Evolutionary conservation across 2,329 filamentous ascomycete species (phyloP).

Genomic region (Tolypocladium tundrense): DNA sequence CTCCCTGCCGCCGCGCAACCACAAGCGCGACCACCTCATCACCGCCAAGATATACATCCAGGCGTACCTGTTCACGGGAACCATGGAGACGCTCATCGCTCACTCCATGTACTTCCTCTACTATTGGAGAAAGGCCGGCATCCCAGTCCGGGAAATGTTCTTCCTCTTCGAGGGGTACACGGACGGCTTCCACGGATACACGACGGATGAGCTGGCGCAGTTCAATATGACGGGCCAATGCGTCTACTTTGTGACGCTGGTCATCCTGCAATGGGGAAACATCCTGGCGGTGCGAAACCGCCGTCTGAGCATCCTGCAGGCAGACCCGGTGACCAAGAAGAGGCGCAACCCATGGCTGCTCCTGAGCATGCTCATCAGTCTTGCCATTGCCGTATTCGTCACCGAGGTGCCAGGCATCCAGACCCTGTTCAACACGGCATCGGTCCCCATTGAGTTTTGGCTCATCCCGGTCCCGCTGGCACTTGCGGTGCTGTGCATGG

Average conservation of each 20-base stretch:
- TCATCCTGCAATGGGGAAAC: conserved; percentile 44
- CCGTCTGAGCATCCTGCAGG: conserved; percentile 39
- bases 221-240: conserved; percentile 40
- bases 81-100: conserved; percentile 37
- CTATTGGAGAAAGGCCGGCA: conserved; percentile 35
- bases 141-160: conserved; percentile 35
- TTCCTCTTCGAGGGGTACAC: conserved; percentile 38
- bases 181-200: conserved; percentile 39
- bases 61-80: conserved; percentile 40
- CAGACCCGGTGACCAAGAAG: conserved; percentile 34
- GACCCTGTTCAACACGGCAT: conserved; percentile 34
- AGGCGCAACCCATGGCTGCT: conserved; percentile 40
- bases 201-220: conserved; percentile 28
- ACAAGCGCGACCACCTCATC: conserved; percentile 40
- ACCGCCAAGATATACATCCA: conserved; percentile 40
- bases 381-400: conserved; percentile 42
- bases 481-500: conserved; percentile 37
- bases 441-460: conserved; percentile 42
- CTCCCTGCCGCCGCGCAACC: conserved; percentile 37
- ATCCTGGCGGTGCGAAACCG: conserved; percentile 41
- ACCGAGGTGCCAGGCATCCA: conserved; percentile 41
- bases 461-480: conserved; percentile 39
- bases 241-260: conserved; percentile 44
- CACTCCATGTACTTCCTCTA: conserved; percentile 46
- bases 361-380: conserved; percentile 32